phyloP scores from a whole-genome alignment of 805 yeast genomes.

The Pichia californica region DNA sequence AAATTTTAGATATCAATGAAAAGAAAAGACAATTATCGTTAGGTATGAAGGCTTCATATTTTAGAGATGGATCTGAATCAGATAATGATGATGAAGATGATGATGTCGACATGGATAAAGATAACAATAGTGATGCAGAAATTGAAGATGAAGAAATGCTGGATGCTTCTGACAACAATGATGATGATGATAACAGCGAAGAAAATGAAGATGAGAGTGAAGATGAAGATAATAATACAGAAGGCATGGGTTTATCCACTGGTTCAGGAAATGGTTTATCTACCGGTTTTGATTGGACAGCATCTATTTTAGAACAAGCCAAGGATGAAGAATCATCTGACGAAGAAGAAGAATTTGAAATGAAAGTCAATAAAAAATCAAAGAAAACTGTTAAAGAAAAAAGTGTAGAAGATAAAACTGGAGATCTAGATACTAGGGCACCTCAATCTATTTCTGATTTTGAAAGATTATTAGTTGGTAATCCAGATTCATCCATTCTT shows the following conservation, averaged over 20 bases:
- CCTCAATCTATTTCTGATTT: conserved; percentile 92
- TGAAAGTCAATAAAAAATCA: conserved; percentile 33
- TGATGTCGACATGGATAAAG: conserved; percentile 25
- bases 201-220: conserved; percentile 18
- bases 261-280: conserved; percentile 52
- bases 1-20: conserved; percentile 54
- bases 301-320: conserved; percentile 78
- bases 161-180: conserved; percentile 15
- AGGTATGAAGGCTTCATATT: conserved; percentile 94
- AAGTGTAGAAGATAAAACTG: conserved; percentile 72
- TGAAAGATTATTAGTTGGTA: conserved; percentile 85
- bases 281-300: conserved; percentile 95
- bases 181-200: conserved; percentile 18
- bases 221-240: conserved; percentile 24
- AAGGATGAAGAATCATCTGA: conserved; percentile 48
- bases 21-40: conserved; percentile 72
- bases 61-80: too few species aligned
- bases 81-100: conserved; percentile 21
- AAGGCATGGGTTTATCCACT: conserved; percentile 25
- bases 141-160: conserved; percentile 23
- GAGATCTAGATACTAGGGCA: conserved; percentile 71
- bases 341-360: conserved; percentile 38
- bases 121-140: conserved; percentile 27
- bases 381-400: conserved; percentile 38
- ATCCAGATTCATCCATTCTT: conserved; percentile 85